Percentiles rank a stretch among this genome's conserved stretches.
Conservation (phyloP, 345 rosid species). For the Citrus sp. region DNA sequence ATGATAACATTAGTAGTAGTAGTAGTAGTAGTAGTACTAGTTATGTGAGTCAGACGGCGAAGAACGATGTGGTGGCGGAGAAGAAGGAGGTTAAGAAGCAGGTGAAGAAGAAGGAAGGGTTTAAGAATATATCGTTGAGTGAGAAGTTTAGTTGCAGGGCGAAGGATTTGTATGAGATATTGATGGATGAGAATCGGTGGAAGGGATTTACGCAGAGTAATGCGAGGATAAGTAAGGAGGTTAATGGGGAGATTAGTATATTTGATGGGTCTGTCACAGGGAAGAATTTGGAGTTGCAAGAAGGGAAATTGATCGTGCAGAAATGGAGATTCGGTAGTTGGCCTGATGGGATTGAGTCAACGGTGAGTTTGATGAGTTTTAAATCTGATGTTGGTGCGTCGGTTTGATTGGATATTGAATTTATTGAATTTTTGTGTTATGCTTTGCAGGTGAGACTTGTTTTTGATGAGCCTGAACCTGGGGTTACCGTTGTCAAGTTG, state of each 20-base stretch:
- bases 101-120: slow-evolving; percentile 49
- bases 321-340: slow-evolving; percentile 96
- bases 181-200: slow-evolving; percentile 98
- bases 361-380: slow-evolving; percentile 36
- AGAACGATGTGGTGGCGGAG: slow-evolving; percentile 25
- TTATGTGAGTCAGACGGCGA: slow-evolving; percentile 6
- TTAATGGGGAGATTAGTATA: slow-evolving; percentile 72
- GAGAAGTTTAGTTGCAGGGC: slow-evolving; percentile 92
- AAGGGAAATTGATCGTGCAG: slow-evolving; percentile 88
- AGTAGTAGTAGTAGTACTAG: neutral
- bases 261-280: slow-evolving; percentile 97
- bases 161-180: slow-evolving; percentile 74
- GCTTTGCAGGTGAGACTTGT: slow-evolving; percentile 64
- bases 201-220: slow-evolving; percentile 93
- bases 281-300: slow-evolving; percentile 66
- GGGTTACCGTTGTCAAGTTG: slow-evolving; percentile 71
- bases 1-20: neutral
- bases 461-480: slow-evolving; percentile 78
- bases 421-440: neutral
- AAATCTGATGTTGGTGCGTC: neutral
- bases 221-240: slow-evolving; percentile 83
- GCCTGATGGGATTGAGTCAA: slow-evolving; percentile 89
- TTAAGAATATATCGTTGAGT: slow-evolving; percentile 66
- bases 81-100: slow-evolving; percentile 42
- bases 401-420: neutral